Conservation (phyloP, 2,329 filamentous ascomycete species). For the Taxawa tesnikishii region DNA sequence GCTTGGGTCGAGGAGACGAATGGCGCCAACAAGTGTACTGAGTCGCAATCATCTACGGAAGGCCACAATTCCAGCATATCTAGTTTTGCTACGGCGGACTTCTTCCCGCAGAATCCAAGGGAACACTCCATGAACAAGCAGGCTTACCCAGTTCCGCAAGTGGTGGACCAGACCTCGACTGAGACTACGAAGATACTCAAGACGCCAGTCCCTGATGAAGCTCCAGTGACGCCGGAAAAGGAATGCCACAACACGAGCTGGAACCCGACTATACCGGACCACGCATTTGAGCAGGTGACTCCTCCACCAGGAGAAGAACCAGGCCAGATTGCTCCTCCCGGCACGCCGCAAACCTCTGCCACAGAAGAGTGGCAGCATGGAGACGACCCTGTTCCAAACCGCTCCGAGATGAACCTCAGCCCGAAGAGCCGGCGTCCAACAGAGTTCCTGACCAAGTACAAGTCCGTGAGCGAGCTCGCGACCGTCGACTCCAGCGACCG, state of each 20-base stretch:
- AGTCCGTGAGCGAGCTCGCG: slow-evolving; percentile 4
- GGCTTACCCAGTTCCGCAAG: slow-evolving; percentile 12
- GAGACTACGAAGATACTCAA: too few relatives aligned
- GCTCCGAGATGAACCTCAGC: slow-evolving; percentile 8
- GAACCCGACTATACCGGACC: slow-evolving; percentile 10
- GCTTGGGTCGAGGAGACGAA: slow-evolving; percentile 6
- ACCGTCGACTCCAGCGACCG: neutral
- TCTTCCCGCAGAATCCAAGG: slow-evolving; percentile 24
- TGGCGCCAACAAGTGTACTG: slow-evolving; percentile 2
- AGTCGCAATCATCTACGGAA: slow-evolving; percentile 1
- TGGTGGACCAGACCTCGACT: slow-evolving; percentile 2
- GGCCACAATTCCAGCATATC: slow-evolving; percentile 18
- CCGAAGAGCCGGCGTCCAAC: slow-evolving; percentile 6
- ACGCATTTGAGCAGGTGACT: slow-evolving; percentile 6
- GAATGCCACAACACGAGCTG: slow-evolving; percentile 11
- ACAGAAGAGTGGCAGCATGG: neutral
- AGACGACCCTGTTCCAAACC: slow-evolving; percentile 6
- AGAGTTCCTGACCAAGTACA: slow-evolving; percentile 1
- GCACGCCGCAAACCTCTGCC: neutral
- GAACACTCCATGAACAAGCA: slow-evolving; percentile 23
- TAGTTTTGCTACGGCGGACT: slow-evolving; percentile 24
- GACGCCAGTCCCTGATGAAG: slow-evolving; percentile 2
- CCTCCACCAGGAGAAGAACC: slow-evolving; percentile 1
- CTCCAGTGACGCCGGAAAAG: slow-evolving; percentile 11
- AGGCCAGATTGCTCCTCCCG: neutral